Evolutionary conservation across 106 monocot species (phyloP), one percentile per base, ranked within the genome.

Genomic region (Iris macrosiphon): DNA sequence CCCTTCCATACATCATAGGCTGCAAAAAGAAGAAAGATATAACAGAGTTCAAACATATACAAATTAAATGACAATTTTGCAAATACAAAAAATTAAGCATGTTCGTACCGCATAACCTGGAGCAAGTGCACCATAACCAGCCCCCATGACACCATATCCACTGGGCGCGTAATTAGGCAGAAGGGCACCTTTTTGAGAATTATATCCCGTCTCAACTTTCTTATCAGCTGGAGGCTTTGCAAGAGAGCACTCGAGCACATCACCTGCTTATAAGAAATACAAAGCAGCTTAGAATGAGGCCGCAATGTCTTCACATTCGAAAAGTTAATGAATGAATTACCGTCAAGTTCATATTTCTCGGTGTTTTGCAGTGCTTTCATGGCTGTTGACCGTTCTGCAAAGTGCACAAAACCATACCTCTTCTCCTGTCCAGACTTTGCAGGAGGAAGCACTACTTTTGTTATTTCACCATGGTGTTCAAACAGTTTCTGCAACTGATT

Each of bases 371-470:
- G 67, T 25, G 87, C 90, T 52, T 83, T 98, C 91, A 80, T 83
- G 37, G 96, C 91, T 17, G 43, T 57, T 31, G 96, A 83, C 12
- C 75, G 61, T 34, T 87, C 74, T 19, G 67, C 77, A 71, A 98
- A 98, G 74, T 98, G 96, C 24, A 98, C 82, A 71, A 98, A 98
- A 23, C 86, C 96, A 83, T 72, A 80, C 65, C 90, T 68, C 33
- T 80, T 78, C 39, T 98, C 90, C 24, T 98, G 85, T n/a, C 90
- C 90, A 61, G 71, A 22, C 45, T 90, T 98, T 13, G 86, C 60
- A 45, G 83, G 79, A 24, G 96, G 96, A 55, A 98, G 63, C 2
- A 86, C 75, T 41, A 98, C 83, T 51, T 87, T 91, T 6, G 70
- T 70, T 45, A 98, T 87, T 55, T 90, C 72, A 39, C 96, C 96